Evolutionary conservation across 305 asterid species (phyloP).

Genomic region (Lippia alba): DNA sequence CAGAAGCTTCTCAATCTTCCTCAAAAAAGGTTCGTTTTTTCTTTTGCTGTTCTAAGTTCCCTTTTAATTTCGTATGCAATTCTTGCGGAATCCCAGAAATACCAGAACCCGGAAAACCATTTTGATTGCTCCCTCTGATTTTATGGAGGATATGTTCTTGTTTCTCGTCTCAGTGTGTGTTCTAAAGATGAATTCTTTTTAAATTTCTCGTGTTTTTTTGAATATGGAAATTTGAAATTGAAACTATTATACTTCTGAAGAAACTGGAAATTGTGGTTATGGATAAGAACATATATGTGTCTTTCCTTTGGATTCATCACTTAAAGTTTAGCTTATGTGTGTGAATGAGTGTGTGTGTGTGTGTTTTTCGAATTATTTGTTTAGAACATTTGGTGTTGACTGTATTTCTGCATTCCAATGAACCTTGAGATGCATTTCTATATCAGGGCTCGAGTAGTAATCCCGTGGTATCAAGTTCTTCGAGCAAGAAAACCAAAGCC

Average conservation of each 20-base stretch:
- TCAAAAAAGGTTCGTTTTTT: slow-evolving; percentile 51
- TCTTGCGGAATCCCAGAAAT: slow-evolving; percentile 25
- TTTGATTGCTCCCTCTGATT: slow-evolving; percentile 1
- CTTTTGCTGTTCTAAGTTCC: not conserved
- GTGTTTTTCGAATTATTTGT: slow-evolving; percentile 5
- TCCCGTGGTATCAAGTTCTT: slow-evolving; percentile 37
- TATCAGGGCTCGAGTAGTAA: slow-evolving; percentile 54
- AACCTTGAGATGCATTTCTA: not conserved
- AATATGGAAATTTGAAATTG: not conserved
- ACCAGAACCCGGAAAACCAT: not conserved
- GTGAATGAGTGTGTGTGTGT: not conserved
- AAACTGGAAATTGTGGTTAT: not conserved
- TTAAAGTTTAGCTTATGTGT: not conserved
- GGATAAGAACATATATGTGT: not conserved
- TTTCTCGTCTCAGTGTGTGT: slow-evolving; percentile 3
- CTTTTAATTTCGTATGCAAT: not conserved
- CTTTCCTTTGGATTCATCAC: not conserved
- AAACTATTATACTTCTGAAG: slow-evolving; percentile 2
- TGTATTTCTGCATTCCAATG: not conserved
- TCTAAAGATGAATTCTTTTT: not conserved
- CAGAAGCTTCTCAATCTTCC: slow-evolving; percentile 51
- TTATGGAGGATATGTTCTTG: slow-evolving; percentile 3
- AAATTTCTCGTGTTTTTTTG: not conserved
- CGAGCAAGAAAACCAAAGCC: slow-evolving; percentile 65
- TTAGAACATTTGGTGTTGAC: not conserved